Evolutionary conservation across 164 flowering plant species (phyloP), one percentile per base, ranked within the genome.

Genomic region (Taxillus chinensis): DNA sequence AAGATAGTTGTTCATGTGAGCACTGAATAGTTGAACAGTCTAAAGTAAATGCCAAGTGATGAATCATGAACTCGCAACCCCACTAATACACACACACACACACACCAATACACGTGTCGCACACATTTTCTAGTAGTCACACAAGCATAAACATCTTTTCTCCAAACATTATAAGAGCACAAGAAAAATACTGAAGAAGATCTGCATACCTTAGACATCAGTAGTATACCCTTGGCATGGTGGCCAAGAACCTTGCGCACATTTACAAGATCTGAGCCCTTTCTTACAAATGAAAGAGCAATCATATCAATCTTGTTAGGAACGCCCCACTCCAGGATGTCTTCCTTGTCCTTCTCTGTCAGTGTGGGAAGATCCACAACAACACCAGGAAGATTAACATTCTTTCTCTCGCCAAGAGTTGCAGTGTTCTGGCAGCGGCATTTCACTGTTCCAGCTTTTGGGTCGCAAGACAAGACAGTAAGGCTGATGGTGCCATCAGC

Each of bases 361-460:
- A 89, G 79, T 12, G 92, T 89, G 12, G 96, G 96, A 51, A 89
- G 89, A 77, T 89, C 96, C 52, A 88, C 96, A 48, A 89, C 86
- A 38, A 89, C 74, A 67, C 96, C 96, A 65, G 96, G 96, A 54
- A 89, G 92, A 70, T 86, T 89, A 60, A 89, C 96, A 71, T 89
- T 89, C 60, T 89, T 89, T 53, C 92, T 81, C 79, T 89, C 96
- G 14, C 96, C 89, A 5, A 89, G 68, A 58, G 68, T 69, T 5
- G 92, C 90, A 58, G 92, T 80, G 69, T 89, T 89, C 72, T 86
- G 89, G 74, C 96, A 89, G 8, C 89, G 83, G 66, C 96, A 89
- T 65, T 69, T 82, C 60, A 89, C 96, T 46, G 83, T 84, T 67
- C 96, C 96, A 68, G 84, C 67, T 11, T 63, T 68, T 15, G 82